Percentiles rank a stretch among this genome's conserved stretches.
These are phyloP conservation scores for Venturia pyrina DNA, from an alignment of 2,329 filamentous ascomycete species.

Conservation along the genomic window DNA sequence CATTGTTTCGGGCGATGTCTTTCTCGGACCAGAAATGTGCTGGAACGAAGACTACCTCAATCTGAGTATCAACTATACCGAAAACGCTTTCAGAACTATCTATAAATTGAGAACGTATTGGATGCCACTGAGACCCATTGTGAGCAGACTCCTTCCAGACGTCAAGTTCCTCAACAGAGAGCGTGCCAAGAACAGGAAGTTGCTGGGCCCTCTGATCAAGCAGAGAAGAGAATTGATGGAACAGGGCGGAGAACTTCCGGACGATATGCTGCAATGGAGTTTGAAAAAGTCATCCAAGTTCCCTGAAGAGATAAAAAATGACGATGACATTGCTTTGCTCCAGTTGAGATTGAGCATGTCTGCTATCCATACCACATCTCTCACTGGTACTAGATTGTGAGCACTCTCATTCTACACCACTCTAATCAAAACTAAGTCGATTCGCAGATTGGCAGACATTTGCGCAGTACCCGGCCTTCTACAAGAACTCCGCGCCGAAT, in stretches of 20 bases:
- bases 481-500: not conserved
- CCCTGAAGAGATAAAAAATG: not conserved
- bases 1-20: slow-evolving; percentile 1
- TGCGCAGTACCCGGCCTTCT: not conserved
- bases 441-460: slow-evolving; percentile 12
- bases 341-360: not conserved
- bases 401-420: not conserved
- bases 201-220: not conserved
- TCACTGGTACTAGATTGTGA: not conserved
- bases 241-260: not conserved
- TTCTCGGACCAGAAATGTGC: slow-evolving; percentile 7
- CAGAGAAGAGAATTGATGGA: not conserved
- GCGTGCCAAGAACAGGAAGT: slow-evolving; percentile 19
- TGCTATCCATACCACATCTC: not conserved
- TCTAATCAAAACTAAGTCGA: not conserved
- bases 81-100: not conserved
- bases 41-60: slow-evolving; percentile 4
- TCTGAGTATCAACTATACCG: not conserved
- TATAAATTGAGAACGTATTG: not conserved
- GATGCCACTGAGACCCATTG: not conserved
- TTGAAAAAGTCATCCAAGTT: not conserved
- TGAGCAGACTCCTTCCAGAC: not conserved
- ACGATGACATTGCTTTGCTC: not conserved
- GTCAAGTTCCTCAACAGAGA: slow-evolving; percentile 7
- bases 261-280: not conserved